A percentile compares a stretch with the other conserved stretches of the same genome.
Evolutionary conservation across 2,329 filamentous ascomycete species (phyloP).

Genomic region (Sodiomyces alkalinus): DNA sequence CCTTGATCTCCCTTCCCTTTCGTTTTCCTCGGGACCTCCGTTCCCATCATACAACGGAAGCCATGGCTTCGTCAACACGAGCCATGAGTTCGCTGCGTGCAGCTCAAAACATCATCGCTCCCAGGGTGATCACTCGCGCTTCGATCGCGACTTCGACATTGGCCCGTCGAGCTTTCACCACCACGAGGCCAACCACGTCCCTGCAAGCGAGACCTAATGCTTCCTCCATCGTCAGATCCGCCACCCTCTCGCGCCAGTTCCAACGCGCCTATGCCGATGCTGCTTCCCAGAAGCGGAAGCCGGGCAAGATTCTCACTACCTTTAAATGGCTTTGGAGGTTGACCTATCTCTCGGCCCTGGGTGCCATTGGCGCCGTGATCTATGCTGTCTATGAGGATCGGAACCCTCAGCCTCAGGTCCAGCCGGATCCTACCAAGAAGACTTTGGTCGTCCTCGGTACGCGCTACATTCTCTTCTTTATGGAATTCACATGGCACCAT

Average conservation of each 20-base stretch:
- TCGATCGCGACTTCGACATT: conserved; percentile 10
- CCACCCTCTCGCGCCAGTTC: conserved; percentile 21
- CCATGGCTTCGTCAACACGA: conserved; percentile 32
- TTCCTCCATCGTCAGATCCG: conserved; percentile 6
- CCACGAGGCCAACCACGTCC: no score
- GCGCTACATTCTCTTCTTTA: conserved; percentile 5
- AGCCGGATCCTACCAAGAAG: conserved; percentile 82
- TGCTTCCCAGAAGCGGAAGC: conserved; percentile 30
- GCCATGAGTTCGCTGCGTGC: conserved; percentile 20
- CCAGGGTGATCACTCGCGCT: no score
- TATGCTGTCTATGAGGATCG: conserved; percentile 75
- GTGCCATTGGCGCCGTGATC: conserved; percentile 52
- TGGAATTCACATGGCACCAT: not conserved
- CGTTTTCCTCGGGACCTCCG: conserved; percentile 2
- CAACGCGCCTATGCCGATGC: conserved; percentile 33
- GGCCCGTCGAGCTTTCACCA: conserved; percentile 18
- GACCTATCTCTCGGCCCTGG: conserved; percentile 61
- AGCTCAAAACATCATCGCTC: conserved; percentile 11
- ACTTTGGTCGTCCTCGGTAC: conserved; percentile 89
- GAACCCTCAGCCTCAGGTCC: conserved; percentile 64
- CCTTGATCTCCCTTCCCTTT: conserved; percentile 1
- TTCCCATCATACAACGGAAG: conserved; percentile 10
- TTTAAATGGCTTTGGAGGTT: conserved; percentile 74
- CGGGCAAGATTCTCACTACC: conserved; percentile 47
- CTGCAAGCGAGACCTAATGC: conserved; percentile 5